Conservation (phyloP, 176 grass and related monocot genomes). For the Triticum aestivum region DNA sequence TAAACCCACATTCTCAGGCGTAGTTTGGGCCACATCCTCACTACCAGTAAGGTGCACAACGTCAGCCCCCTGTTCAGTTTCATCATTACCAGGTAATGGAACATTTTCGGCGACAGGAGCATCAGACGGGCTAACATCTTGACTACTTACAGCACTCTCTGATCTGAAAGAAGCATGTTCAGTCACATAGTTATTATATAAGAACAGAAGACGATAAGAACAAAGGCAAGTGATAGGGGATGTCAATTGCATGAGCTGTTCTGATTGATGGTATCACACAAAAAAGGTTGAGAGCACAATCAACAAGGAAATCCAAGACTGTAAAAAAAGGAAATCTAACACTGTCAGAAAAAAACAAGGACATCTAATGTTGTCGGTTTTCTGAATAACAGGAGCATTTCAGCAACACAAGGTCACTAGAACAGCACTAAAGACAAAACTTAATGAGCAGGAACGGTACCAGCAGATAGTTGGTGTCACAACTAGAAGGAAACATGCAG, state of each 20-base stretch:
- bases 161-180: conserved; percentile 56
- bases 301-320: background rate
- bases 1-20: conserved; percentile 32
- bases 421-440: conserved; percentile 12
- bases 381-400: conserved; percentile 19
- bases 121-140: conserved; percentile 60
- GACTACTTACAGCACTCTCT: conserved; percentile 53
- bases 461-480: conserved; percentile 38
- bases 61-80: conserved; percentile 37
- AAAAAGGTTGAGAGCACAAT: background rate
- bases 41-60: conserved; percentile 19
- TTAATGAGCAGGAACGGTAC: background rate
- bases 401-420: background rate
- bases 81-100: conserved; percentile 38
- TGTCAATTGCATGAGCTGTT: conserved; percentile 17
- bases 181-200: conserved; percentile 4
- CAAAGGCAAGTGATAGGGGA: background rate
- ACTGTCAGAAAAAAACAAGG: background rate
- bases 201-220: background rate
- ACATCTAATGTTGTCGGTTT: background rate
- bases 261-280: background rate
- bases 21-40: conserved; percentile 25
- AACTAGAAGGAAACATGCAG: conserved; percentile 14
- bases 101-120: conserved; percentile 34
- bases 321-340: too few species aligned